Percentiles rank a stretch among this genome's conserved stretches.
phyloP scores from a whole-genome alignment of 2,329 filamentous ascomycete genomes.

The Penicillium sp. region DNA sequence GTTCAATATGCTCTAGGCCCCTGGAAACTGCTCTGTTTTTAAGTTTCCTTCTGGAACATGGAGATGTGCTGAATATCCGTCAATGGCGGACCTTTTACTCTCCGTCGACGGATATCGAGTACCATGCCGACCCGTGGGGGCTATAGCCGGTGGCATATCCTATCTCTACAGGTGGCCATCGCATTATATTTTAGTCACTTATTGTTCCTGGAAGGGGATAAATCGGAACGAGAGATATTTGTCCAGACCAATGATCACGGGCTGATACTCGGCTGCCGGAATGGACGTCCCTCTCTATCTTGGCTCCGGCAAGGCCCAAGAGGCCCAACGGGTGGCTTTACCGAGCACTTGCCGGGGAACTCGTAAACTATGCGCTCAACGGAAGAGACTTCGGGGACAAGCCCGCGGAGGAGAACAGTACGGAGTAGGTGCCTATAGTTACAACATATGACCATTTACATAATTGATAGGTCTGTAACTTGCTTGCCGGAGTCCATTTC shows the following conservation, averaged over 20 bases:
- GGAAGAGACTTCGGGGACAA: background rate
- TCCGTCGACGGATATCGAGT: background rate
- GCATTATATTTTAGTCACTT: background rate
- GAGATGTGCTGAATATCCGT: no score
- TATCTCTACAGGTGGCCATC: background rate
- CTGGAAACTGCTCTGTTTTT: background rate
- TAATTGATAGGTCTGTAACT: no score
- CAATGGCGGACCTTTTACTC: background rate
- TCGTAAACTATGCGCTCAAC: background rate
- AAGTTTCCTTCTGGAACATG: background rate
- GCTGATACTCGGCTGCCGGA: background rate
- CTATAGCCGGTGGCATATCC: background rate
- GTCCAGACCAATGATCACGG: background rate
- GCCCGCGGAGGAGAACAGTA: background rate
- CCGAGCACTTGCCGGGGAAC: background rate
- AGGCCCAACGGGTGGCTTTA: background rate
- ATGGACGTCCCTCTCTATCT: background rate
- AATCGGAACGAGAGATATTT: background rate
- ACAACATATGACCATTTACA: background rate
- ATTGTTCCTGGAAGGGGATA: background rate
- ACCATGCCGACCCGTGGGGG: background rate
- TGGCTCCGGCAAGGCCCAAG: background rate
- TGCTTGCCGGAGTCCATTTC: no score
- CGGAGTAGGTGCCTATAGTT: no score
- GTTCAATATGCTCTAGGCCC: background rate